These are phyloP conservation scores for Sequoiadendron giganteum DNA, from an alignment of 75 land plant genomes.

Conservation along the genomic window DNA sequence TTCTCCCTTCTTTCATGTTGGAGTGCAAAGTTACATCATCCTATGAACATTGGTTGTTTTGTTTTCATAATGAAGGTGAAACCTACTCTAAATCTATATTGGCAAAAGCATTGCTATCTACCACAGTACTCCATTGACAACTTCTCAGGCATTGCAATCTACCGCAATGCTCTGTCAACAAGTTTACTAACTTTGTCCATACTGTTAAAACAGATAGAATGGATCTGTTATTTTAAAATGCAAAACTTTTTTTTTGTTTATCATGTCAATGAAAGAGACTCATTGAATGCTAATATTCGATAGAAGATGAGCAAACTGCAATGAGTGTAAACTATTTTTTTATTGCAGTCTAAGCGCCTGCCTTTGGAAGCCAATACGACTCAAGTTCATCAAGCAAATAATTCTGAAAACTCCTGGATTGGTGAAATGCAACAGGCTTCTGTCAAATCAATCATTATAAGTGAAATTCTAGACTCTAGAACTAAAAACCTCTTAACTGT, in stretches of 20 bases:
- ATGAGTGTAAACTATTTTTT: not conserved
- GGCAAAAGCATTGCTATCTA: not conserved
- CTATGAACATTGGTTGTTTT: not conserved
- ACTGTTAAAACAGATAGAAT: not conserved
- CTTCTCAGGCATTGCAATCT: not conserved
- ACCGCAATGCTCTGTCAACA: not conserved
- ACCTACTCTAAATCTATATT: not conserved
- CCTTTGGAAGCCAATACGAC: conserved; percentile 22
- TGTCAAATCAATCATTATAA: conserved; percentile 67
- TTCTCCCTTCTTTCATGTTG: not conserved
- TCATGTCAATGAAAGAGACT: not conserved
- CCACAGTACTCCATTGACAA: not conserved
- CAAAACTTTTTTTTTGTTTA: not conserved
- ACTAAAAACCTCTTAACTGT: conserved; percentile 59
- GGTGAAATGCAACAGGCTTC: conserved; percentile 69
- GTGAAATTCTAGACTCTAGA: conserved; percentile 73
- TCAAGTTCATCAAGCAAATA: conserved; percentile 21
- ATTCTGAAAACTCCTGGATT: conserved; percentile 54
- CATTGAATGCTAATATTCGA: not conserved
- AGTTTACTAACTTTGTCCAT: not conserved
- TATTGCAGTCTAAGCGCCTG: conserved; percentile 44
- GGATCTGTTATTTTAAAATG: not conserved
- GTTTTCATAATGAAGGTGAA: not conserved
- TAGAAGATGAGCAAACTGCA: not conserved
- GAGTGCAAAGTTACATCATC: not conserved